Conservation (phyloP, 2,329 filamentous ascomycete genomes). For the Penicillium griseofulvum region DNA sequence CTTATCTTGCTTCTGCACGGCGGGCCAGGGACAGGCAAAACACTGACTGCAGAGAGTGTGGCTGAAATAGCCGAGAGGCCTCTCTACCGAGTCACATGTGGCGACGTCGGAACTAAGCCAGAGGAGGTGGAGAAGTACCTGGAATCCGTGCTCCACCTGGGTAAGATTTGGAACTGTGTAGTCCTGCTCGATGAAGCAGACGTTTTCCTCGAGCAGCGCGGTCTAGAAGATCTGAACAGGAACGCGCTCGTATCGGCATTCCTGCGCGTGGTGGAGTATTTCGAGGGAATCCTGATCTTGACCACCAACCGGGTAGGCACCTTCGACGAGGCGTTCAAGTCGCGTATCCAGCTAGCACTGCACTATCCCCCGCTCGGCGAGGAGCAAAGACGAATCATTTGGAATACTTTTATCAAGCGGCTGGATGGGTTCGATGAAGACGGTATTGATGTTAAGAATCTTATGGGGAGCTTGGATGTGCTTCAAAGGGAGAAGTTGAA, state of each 20-base stretch:
- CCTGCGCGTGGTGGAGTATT: constrained; percentile 24
- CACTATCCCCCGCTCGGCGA: constrained; percentile 10
- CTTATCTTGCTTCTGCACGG: constrained; percentile 22
- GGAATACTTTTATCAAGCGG: neutral
- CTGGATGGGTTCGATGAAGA: neutral
- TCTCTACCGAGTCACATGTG: constrained; percentile 14
- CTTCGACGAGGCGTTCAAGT: constrained; percentile 17
- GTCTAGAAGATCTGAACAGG: constrained; percentile 11
- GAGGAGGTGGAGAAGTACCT: constrained; percentile 15
- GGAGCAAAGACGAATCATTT: constrained; percentile 5
- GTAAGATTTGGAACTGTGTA: constrained; percentile 10
- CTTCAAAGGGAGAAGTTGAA: constrained; percentile 16
- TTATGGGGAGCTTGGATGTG: constrained; percentile 8
- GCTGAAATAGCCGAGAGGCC: constrained; percentile 50
- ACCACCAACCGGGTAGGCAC: constrained; percentile 20
- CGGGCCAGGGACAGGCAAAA: constrained; percentile 60
- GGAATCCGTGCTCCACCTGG: constrained; percentile 16
- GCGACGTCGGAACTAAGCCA: constrained; percentile 6
- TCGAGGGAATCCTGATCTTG: constrained; percentile 22
- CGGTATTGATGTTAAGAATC: constrained; percentile 10
- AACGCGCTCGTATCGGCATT: constrained; percentile 25
- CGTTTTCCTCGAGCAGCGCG: constrained; percentile 14
- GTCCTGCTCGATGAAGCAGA: constrained; percentile 15
- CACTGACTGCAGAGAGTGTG: constrained; percentile 65
- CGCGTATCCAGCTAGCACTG: constrained; percentile 12